Evolutionary conservation across 2,329 filamentous ascomycete genomes (phyloP).

Genomic region (Aspergillus sp.): DNA sequence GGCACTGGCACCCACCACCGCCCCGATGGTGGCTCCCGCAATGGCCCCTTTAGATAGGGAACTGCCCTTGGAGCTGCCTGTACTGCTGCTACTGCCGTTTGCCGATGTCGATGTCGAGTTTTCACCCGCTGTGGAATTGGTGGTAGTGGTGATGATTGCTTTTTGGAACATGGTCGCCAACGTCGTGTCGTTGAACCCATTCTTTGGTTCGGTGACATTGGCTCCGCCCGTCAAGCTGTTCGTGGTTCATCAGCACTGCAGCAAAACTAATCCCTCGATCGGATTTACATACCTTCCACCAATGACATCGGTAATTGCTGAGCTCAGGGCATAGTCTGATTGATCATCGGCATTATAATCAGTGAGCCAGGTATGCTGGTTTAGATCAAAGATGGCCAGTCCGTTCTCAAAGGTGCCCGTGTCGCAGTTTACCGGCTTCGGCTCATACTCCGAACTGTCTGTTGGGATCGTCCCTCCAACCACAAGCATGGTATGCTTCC

Average conservation of each 20-base stretch:
- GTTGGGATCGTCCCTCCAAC: slow-evolving; percentile 9
- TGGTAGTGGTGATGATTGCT: neutral
- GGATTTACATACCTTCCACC: slow-evolving; percentile 1
- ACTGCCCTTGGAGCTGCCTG: neutral
- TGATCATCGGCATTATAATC: slow-evolving; percentile 8
- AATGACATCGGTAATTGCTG: slow-evolving; percentile 1
- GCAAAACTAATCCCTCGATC: neutral
- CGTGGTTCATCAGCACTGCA: neutral
- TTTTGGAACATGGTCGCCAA: neutral
- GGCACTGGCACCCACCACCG: neutral
- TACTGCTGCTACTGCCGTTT: neutral
- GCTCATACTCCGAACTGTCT: slow-evolving; percentile 2
- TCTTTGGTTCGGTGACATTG: slow-evolving; percentile 3
- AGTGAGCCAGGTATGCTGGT: neutral
- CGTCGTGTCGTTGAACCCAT: slow-evolving; percentile 6
- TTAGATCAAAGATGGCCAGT: slow-evolving; percentile 9
- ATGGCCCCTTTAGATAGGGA: neutral
- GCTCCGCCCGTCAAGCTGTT: slow-evolving; percentile 9
- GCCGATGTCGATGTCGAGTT: neutral
- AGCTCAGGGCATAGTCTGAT: neutral
- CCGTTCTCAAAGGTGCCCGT: slow-evolving; percentile 7
- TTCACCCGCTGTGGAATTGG: neutral
- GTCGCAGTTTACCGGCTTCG: slow-evolving; percentile 4
- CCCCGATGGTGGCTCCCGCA: neutral
- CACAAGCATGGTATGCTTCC: slow-evolving; percentile 9